A percentile compares a stretch with the other conserved stretches of the same genome.
phyloP scores from a whole-genome alignment of 2,329 filamentous ascomycete species.

The Aspergillus luchuensis region DNA sequence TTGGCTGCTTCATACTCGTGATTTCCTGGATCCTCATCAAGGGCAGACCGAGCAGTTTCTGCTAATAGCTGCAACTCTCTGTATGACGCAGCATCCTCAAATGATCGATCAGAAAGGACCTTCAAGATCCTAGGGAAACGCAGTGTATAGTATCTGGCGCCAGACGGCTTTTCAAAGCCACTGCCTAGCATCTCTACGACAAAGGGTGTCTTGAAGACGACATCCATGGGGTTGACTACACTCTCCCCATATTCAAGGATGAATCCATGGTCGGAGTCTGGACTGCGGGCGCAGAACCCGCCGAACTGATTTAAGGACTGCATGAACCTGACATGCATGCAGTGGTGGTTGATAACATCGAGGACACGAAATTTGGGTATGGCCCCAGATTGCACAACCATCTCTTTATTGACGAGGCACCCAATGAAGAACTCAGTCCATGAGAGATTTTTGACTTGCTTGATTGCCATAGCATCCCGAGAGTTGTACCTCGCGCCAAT shows the following conservation, averaged over 20 bases:
- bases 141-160: constrained; percentile 70
- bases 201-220: constrained; percentile 68
- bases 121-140: constrained; percentile 77
- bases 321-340: constrained; percentile 55
- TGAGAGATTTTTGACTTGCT: constrained; percentile 54
- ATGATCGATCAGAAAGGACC: constrained; percentile 73
- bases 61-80: constrained; percentile 70
- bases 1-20: constrained; percentile 64
- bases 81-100: constrained; percentile 68
- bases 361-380: constrained; percentile 68
- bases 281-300: constrained; percentile 47
- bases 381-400: constrained; percentile 52
- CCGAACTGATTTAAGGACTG: constrained; percentile 52
- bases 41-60: constrained; percentile 54
- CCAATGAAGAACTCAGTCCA: constrained; percentile 84
- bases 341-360: constrained; percentile 57
- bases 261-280: constrained; percentile 40
- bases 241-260: constrained; percentile 51
- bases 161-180: constrained; percentile 72
- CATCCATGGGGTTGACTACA: constrained; percentile 34
- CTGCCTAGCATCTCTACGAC: constrained; percentile 81
- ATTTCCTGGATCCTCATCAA: constrained; percentile 58
- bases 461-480: constrained; percentile 59
- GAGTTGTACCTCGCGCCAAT: constrained; percentile 74
- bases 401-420: constrained; percentile 70